Percentiles rank a stretch among this genome's conserved stretches.
phyloP scores from a whole-genome alignment of 345 rosid species.

The Aegle marmelos region DNA sequence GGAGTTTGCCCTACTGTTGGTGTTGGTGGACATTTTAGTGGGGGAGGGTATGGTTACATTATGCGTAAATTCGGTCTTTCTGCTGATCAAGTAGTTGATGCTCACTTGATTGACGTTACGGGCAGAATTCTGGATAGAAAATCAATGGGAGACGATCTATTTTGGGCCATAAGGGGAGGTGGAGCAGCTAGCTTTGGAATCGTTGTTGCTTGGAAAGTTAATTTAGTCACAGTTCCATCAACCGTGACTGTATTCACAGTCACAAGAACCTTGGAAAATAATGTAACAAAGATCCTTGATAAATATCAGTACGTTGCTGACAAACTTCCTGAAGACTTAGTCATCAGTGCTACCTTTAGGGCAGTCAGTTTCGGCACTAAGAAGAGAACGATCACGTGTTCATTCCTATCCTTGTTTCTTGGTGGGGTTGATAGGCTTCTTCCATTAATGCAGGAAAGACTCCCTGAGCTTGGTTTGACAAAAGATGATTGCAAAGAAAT shows the following conservation, averaged over 20 bases:
- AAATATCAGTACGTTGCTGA: not conserved
- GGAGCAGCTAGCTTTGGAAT: constrained; percentile 3
- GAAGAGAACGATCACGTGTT: constrained; percentile 11
- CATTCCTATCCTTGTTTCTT: constrained; percentile 23
- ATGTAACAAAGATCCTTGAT: constrained; percentile 14
- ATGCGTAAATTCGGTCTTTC: constrained; percentile 31
- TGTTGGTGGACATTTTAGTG: constrained; percentile 29
- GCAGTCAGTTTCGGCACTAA: not conserved
- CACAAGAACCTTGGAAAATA: constrained; percentile 20
- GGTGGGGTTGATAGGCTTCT: constrained; percentile 19
- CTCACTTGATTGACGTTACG: constrained; percentile 27
- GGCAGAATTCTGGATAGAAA: constrained; percentile 33
- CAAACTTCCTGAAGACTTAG: not conserved
- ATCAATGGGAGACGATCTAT: constrained; percentile 17
- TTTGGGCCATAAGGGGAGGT: constrained; percentile 7
- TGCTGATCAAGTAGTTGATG: constrained; percentile 41
- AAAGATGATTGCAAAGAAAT: constrained; percentile 24
- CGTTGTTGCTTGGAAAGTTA: not conserved
- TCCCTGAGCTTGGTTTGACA: constrained; percentile 35
- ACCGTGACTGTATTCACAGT: constrained; percentile 25
- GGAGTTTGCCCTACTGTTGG: constrained; percentile 37
- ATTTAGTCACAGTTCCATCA: not conserved
- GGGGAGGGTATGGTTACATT: constrained; percentile 28
- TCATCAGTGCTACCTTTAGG: constrained; percentile 14
- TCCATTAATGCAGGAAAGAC: constrained; percentile 17